Base-by-base conservation (phyloP, 2,329 filamentous ascomycete species). In the Gremmenia infestans region DNA sequence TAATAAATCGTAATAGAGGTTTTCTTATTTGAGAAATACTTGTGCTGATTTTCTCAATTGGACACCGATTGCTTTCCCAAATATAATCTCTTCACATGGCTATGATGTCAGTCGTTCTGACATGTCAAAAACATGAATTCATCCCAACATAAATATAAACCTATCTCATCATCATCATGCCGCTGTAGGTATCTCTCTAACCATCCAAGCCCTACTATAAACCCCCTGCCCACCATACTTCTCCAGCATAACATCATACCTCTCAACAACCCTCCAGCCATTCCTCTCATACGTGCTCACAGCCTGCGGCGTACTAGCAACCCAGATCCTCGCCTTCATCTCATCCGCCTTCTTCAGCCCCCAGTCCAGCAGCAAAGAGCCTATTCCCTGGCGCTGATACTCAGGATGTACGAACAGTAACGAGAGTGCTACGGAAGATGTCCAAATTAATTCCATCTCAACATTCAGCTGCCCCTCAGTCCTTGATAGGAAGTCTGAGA, bases 181-280 rank as follows among this genome's bases (percentile, higher is more conserved):
- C 8, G 28, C 8, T 2, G 28, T 8, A 32, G 37, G 7, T 11
- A 15, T 19, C 7, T 56, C 46, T 40, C 53, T 58, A 5, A 64
- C 40, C 61, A 65, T 65, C 58, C 58, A 62, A 48, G 52, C 50
- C 11, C 63, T 43, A 22, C 28, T 45, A 59, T 64, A 65, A 5
- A 43, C 25, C 2, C 59, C 59, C 6, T 49, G 36, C 37, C 58
- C 60, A 12, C 59, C 63, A 58, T 61, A 55, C n/a, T 54, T 51
- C n/a, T 42, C 49, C 15, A 65, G 28, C 35, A 58, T 50, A 35
- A 62, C 52, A 3, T 48, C 49, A 32, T 56, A 50, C 14, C 55
- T 63, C 40, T 67, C 60, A 22, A 67, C 64, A 1, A 65, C 63
- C 25, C 64, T 61, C 68, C 67, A 70, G 15, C 65, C 67, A 50